phyloP scores from a whole-genome alignment of 495 filamentous ascomycete species.

The Astrothelium macrocarpum region DNA sequence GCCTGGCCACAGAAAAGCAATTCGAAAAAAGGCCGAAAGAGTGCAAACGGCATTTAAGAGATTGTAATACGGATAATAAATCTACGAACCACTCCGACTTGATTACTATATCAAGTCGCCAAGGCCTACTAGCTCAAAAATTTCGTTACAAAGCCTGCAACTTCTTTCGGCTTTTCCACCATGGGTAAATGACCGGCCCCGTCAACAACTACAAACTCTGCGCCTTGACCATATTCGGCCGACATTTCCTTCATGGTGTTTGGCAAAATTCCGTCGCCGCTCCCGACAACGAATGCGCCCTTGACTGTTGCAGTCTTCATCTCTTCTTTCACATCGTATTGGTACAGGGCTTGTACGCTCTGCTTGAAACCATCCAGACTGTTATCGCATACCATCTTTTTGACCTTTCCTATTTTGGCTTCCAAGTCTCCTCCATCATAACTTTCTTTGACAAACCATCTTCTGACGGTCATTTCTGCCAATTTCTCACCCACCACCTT shows the following conservation, averaged over 20 bases:
- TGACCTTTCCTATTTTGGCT: constrained; percentile 42
- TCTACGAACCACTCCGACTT: not conserved
- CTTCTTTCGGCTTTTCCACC: constrained; percentile 47
- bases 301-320: constrained; percentile 51
- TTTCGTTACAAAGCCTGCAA: not conserved
- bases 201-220: constrained; percentile 51
- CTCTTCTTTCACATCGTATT: constrained; percentile 58
- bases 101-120: not conserved
- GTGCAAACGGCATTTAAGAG: not conserved
- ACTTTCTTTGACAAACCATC: constrained; percentile 63
- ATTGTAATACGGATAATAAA: not conserved
- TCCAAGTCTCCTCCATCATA: constrained; percentile 41
- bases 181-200: constrained; percentile 72
- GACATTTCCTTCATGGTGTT: constrained; percentile 69
- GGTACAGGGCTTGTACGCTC: constrained; percentile 61
- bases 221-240: constrained; percentile 42
- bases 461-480: constrained; percentile 54
- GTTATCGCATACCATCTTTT: constrained; percentile 53
- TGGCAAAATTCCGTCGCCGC: constrained; percentile 63
- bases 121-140: not conserved
- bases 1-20: constrained; percentile 1
- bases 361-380: constrained; percentile 59
- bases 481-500: constrained; percentile 47
- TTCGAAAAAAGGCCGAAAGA: not conserved
- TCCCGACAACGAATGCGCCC: constrained; percentile 59